Base-by-base conservation (phyloP, 2,329 filamentous ascomycete species). In the Talaromyces amestolkiae region DNA sequence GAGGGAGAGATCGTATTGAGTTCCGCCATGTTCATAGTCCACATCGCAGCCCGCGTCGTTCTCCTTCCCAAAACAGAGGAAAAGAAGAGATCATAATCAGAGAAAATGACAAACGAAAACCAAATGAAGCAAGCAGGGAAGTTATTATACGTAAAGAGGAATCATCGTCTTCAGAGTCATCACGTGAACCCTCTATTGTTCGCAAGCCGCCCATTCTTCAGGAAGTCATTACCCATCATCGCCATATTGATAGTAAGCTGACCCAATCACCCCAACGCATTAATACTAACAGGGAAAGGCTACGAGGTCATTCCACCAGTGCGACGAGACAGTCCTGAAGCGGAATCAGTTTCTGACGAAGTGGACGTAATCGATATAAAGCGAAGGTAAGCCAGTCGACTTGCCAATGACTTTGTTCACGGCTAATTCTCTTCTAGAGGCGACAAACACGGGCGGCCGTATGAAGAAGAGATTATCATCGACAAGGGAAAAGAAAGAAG, bases 191-290 rank as follows among this genome's bases (percentile, higher is more conserved):
- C 68, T n/a, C 51, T 9, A 84, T 90, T 53, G 89, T 95, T 71
- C 85, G 87, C 49, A 88, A 89, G 22, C 92, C 92, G 39, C 90
- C 89, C 0, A 92, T 96, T 70, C 91, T 94, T 77, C 88, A 94
- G 73, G 91, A 97, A 74, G 88, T 96, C 66, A 93, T 96, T 69
- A 96, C 92, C 0, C 91, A 95, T 78, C 94, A 95, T 75, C 86
- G 89, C 65, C 91, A 94, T 73, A 90, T 96, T 71, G 91, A 96
- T 73, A 92, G 96, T 78, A 93, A 91, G 64, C n/a, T 59, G 22
- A 92, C 6, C 10, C 41, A 17, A 17, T 11, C 22, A 6, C 10
- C 24, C 35, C 6, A 17, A 41, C 19, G 66, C 22, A 59, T 45
- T 19, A 7, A 70, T 49, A 68, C 53, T 22, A 33, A 37, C 17